These are phyloP conservation scores for Teratosphaeria nubilosa DNA, from an alignment of 2,329 filamentous ascomycete species.

Conservation along the genomic window DNA sequence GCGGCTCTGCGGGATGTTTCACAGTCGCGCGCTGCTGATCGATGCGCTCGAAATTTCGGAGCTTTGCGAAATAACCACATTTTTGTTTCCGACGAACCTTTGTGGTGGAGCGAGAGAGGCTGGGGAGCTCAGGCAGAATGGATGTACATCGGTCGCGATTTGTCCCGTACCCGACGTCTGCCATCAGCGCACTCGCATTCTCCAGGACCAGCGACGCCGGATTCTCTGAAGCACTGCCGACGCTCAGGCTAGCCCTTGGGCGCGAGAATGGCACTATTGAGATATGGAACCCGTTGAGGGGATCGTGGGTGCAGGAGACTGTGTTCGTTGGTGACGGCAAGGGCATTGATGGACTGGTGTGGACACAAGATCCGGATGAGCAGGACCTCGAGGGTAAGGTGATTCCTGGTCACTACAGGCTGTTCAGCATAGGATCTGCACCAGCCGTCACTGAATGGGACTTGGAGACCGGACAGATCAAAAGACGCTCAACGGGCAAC, in stretches of 20 bases:
- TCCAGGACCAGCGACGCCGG: conserved; percentile 56
- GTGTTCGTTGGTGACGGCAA: conserved; percentile 68
- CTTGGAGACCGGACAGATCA: conserved; percentile 64
- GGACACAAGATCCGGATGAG: conserved; percentile 78
- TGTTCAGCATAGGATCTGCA: conserved; percentile 95
- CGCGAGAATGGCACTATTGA: conserved; percentile 93
- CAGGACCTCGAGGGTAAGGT: conserved; percentile 52
- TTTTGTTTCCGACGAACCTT: neutral
- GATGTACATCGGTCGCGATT: conserved; percentile 97
- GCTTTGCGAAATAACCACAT: neutral
- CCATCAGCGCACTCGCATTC: conserved; percentile 91
- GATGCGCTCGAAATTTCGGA: neutral
- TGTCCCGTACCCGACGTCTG: conserved; percentile 79
- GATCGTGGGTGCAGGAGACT: conserved; percentile 81
- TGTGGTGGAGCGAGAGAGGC: neutral
- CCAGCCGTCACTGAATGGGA: conserved; percentile 94
- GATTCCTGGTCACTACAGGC: conserved; percentile 61
- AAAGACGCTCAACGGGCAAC: conserved; percentile 78
- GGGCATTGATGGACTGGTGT: conserved; percentile 81
- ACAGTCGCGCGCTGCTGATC: neutral
- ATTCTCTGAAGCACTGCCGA: conserved; percentile 38
- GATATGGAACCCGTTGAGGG: conserved; percentile 84
- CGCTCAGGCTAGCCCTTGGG: conserved; percentile 73
- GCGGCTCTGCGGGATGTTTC: neutral
- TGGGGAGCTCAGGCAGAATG: conserved; percentile 44